Base-by-base conservation (phyloP, 2,329 filamentous ascomycete genomes). In the Trichoderma sp. region DNA sequence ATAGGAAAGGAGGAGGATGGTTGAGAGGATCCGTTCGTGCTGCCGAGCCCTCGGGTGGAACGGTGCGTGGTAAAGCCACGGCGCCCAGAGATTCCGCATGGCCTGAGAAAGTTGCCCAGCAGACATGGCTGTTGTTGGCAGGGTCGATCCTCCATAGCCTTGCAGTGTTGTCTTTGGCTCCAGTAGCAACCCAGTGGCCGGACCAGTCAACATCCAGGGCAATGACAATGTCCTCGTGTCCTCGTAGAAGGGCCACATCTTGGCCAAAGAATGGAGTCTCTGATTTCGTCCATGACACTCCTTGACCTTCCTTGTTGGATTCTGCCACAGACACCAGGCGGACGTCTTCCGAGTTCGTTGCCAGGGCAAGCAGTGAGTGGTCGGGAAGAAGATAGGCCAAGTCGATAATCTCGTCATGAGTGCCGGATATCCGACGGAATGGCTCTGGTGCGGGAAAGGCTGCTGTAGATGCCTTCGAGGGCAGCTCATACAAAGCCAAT, bases 371-470 rank as follows among this genome's bases (percentile, higher is more conserved):
- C 59, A 96, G 79, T 3, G 92, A 94, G 65, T 86, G 87, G 71
- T 96, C 89, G 0, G 88, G 86, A 1, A 95, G 87, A 63, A 98
- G 82, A 72, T 95, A 97, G 34, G 90, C 91, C 41, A 99, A 80
- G 74, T 99, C 96, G 70, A 99, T 97, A 60, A 99, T 93, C 76
- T 99, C 95, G 75, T 99, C 96, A 76, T 98, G 93, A 7, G 95
- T 97, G 61, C 95, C 96, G 5, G 94, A 97, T 70, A 99, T 96
- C 51, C 92, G 87, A 70, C 91, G 87, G 51, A 91, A 83, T 0
- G 78, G 90, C 73, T 77, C 80, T 71, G 74, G 82, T 68, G 72
- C 73, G 66, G 78, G 73, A 67, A 78, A 73, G 50, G 75, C 70
- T 47, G 71, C 67, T 44, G 76, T 60, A 44, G 78, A 68, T 12